Evolutionary conservation across 192 early-diverging fungal genomes (phyloP).

Genomic region (Podila verticillata): DNA sequence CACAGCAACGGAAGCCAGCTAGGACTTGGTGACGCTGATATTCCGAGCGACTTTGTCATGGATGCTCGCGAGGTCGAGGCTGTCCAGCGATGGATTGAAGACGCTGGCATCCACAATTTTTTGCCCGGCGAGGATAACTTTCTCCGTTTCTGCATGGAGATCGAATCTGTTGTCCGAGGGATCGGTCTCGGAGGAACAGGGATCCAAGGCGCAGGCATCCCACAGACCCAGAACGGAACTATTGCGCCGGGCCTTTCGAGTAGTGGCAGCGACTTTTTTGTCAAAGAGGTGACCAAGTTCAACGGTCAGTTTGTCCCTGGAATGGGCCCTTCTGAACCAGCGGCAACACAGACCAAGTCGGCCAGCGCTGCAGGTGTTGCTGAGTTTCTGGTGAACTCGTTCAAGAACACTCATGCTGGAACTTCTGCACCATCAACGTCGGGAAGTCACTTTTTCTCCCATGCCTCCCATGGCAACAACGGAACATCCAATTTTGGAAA

Average conservation of each 20-base stretch:
- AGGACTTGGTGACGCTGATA: conserved; percentile 13
- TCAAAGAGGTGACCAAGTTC: conserved; percentile 38
- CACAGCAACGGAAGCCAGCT: conserved; percentile 6
- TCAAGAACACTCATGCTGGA: conserved; percentile 23
- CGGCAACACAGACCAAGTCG: conserved; percentile 7
- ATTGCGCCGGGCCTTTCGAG: conserved; percentile 10
- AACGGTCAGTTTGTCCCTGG: conserved; percentile 38
- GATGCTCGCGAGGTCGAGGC: conserved; percentile 40
- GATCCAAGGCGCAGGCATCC: conserved; percentile 25
- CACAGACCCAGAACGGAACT: conserved; percentile 27
- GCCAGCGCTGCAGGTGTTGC: conserved; percentile 25
- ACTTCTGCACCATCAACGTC: conserved; percentile 16
- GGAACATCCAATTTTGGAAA: neutral
- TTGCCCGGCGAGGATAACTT: conserved; percentile 54
- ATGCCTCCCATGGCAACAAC: neutral
- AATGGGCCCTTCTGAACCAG: conserved; percentile 31
- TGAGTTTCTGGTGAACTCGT: conserved; percentile 42
- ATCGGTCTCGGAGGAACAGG: conserved; percentile 44
- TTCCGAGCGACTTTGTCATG: conserved; percentile 30
- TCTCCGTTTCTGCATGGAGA: conserved; percentile 53
- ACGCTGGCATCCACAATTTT: conserved; percentile 47
- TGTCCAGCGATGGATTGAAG: conserved; percentile 46
- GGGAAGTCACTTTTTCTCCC: conserved; percentile 30
- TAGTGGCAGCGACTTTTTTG: conserved; percentile 42
- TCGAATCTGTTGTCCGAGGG: conserved; percentile 41